Evolutionary conservation across 192 early-diverging fungal species (phyloP).

Genomic region (Coemansia pectinata): DNA sequence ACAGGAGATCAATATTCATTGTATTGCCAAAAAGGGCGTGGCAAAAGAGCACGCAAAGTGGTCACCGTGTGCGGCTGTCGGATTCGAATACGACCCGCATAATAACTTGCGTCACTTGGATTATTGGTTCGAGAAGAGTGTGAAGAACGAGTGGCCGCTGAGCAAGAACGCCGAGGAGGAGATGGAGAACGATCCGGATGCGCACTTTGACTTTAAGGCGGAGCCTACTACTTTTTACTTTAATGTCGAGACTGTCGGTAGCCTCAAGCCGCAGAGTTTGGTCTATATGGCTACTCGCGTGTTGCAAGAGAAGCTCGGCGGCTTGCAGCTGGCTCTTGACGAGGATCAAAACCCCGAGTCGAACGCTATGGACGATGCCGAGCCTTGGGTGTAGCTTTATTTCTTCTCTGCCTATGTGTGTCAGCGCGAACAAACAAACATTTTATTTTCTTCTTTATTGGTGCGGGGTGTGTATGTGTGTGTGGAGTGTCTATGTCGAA

Average conservation of each 20-base stretch:
- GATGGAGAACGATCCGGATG: constrained; percentile 32
- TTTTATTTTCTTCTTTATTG: neutral
- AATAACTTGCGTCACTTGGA: constrained; percentile 88
- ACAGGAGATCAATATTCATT: constrained; percentile 87
- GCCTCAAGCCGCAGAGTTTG: constrained; percentile 71
- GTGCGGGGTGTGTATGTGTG: neutral
- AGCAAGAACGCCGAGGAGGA: constrained; percentile 69
- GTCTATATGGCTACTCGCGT: constrained; percentile 68
- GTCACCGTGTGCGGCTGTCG: constrained; percentile 84
- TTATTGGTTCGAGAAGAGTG: constrained; percentile 91
- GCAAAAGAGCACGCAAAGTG: constrained; percentile 99
- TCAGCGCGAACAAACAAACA: neutral
- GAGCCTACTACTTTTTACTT: constrained; percentile 80
- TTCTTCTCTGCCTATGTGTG: neutral
- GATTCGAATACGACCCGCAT: constrained; percentile 97
- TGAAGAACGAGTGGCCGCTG: constrained; percentile 81
- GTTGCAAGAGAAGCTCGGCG: constrained; percentile 72
- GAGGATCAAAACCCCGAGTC: constrained; percentile 42
- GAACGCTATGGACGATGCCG: constrained; percentile 44
- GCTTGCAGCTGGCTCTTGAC: constrained; percentile 66
- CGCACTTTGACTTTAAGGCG: constrained; percentile 77
- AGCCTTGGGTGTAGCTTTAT: constrained; percentile 38
- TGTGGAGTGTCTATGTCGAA: neutral
- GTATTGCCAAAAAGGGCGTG: constrained; percentile 95
- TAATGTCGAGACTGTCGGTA: constrained; percentile 77